Base-by-base conservation (phyloP, 257 asterid genomes). In the Ajuga chamaepitys region DNA sequence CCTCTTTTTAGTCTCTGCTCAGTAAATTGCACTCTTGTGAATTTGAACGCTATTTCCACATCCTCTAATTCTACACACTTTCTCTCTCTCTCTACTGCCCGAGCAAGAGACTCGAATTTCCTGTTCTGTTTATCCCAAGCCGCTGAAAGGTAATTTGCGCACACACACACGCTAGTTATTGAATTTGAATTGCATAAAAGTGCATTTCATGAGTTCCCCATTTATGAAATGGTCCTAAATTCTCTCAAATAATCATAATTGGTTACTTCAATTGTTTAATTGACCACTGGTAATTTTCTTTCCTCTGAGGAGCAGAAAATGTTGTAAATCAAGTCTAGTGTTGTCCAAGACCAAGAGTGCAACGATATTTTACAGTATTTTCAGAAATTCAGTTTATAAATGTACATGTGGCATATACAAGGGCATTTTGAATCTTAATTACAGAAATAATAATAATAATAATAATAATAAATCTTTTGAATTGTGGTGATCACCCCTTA, bases 181-280 rank as follows among this genome's bases (percentile, higher is more conserved):
- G 52, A 46, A 16, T 21, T 58, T 52, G 45, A 18, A 46, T 50
- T 52, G 44, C 56, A 12, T n/a, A 4, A 47, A 58, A 51, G 37
- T 42, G 74, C 73, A 42, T 64, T 66, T 35, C 20, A 21, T 50
- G 70, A 66, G 54, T 35, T 44, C 14, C 25, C 55, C 64, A 9
- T 34, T 56, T 30, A n/a, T 51, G 32, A 34, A 18, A 46, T 47
- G 21, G 65, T 45, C 55, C 30, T 16, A 48, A 11, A 32, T 67
- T 55, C 51, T 26, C 13, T 25, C 56, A 51, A 26, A 13, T 48
- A 7, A n/a, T 14, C 12, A 18, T 52, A 9, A 3, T 30, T 41
- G 53, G 9, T 57, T 24, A 21, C 26, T 51, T 14, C 9, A 16
- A 25, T 25, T 46, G 5, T 63, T 51, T 41, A 30, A 51, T 41